phyloP scores from a whole-genome alignment of 805 yeast genomes.

The Candida berthetii region DNA sequence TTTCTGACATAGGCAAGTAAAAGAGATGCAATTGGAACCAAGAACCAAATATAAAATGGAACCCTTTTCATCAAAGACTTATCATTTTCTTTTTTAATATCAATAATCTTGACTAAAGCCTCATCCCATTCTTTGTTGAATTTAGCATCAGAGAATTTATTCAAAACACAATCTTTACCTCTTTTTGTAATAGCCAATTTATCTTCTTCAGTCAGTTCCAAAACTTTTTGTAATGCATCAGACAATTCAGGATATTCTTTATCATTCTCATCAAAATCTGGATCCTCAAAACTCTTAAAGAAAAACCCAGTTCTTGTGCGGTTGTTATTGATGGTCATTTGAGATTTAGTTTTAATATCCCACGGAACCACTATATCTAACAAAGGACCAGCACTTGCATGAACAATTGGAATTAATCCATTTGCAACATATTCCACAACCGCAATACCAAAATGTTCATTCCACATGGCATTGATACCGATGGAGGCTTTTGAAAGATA shows the following conservation, averaged over 20 bases:
- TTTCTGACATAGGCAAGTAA: background rate
- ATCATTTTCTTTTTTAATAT: background rate
- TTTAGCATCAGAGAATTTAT: constrained; percentile 55
- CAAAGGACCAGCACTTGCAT: constrained; percentile 94
- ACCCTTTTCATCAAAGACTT: background rate
- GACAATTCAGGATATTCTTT: constrained; percentile 39
- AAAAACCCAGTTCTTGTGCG: constrained; percentile 67
- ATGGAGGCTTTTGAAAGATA: constrained; percentile 51
- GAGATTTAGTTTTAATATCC: constrained; percentile 25
- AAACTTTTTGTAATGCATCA: constrained; percentile 40
- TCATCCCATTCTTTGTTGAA: constrained; percentile 53
- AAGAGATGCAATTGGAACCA: background rate
- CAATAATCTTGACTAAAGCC: constrained; percentile 6
- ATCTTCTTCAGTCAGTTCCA: constrained; percentile 29
- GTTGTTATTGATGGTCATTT: constrained; percentile 22
- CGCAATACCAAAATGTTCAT: constrained; percentile 97
- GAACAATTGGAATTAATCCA: constrained; percentile 84
- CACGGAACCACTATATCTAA: constrained; percentile 74
- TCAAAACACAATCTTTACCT: constrained; percentile 37
- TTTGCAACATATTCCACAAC: constrained; percentile 88
- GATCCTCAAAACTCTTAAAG: constrained; percentile 66
- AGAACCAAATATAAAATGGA: background rate
- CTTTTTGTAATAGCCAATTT: constrained; percentile 35
- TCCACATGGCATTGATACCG: constrained; percentile 98
- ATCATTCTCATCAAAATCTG: constrained; percentile 42